These are phyloP conservation scores for Paragyromitra xinjiangensis DNA, from an alignment of 495 filamentous ascomycete species.

Conservation along the genomic window DNA sequence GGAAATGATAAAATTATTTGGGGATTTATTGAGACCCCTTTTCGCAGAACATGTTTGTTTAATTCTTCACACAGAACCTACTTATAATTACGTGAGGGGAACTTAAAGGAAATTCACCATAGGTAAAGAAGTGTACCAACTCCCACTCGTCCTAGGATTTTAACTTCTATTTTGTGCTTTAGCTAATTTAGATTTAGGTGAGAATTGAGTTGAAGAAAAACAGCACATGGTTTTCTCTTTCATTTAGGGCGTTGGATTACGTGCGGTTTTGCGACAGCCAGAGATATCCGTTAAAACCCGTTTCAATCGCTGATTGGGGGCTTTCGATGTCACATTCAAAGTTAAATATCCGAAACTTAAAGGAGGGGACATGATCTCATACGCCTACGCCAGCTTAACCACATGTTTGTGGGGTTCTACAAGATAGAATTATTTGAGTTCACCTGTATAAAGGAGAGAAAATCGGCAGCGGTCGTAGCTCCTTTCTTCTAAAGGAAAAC, in stretches of 20 bases:
- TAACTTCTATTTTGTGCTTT: neutral
- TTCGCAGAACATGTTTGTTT: too few relatives aligned
- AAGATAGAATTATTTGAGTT: neutral
- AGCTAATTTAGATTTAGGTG: neutral
- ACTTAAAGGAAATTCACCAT: too few relatives aligned
- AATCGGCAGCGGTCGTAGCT: neutral
- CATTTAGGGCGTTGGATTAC: too few relatives aligned
- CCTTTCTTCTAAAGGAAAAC: conserved; percentile 7
- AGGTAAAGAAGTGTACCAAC: too few relatives aligned
- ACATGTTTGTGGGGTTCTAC: conserved; percentile 19
- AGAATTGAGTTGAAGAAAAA: neutral
- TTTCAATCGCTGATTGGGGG: neutral
- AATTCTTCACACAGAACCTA: too few relatives aligned
- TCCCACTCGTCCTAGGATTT: too few relatives aligned
- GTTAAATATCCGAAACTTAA: neutral
- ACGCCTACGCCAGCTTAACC: neutral
- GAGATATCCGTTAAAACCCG: neutral
- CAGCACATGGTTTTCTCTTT: neutral
- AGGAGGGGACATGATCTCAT: neutral
- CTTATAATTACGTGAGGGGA: too few relatives aligned
- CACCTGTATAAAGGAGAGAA: neutral
- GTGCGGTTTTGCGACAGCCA: too few relatives aligned
- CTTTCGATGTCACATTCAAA: neutral
- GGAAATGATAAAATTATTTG: too few relatives aligned
- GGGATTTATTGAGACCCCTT: too few relatives aligned